Evolutionary conservation across 2,329 filamentous ascomycete genomes (phyloP), one percentile per base, ranked within the genome.

Genomic region (Tolypocladium nubicola): DNA sequence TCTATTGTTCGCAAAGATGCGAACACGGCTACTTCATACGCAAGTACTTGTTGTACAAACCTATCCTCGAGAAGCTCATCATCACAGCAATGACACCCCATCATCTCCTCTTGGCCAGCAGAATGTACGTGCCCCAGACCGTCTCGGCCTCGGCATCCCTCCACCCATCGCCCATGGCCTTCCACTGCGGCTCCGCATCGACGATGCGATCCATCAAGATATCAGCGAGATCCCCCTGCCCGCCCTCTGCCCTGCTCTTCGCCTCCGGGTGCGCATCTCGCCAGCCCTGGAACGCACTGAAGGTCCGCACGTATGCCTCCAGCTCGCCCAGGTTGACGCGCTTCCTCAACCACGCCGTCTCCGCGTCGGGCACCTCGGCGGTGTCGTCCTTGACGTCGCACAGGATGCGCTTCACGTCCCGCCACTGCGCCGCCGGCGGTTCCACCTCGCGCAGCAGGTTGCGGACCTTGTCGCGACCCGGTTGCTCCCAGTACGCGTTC

Each of bases 221-320:
- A 70, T 87, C 85, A n/a, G 83, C 73, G 47, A 87, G 65, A 68
- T 88, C 85, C 1, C 83, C 83, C 9, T 73, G 61, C 2, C 83
- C 84, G 7, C 82, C 84, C 30, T 80, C 76, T 5, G 70, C 74
- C 63, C 76, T 73, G 56, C 75, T 75, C 67, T 73, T 77, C 41
- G 63, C 65, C 43, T 78, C 76, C 2, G 79, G 77, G 69, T 85
- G 76, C 13, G 74, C 76, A 60, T 81, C 77, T 62, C 75, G 73
- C 84, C 85, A 88, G 35, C 74, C 78, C 64, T 76, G 76, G 67
- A 77, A 85, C 45, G 77, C 72, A 66, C 82, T 85, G 66, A 81
- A 86, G 0, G 85, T 87, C 61, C 80, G 71, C 57, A 79, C 67
- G 68, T 86, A 87, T n/a, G 76, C 76, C 71, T 85, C 83, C 56